Base-by-base conservation (phyloP, 345 rosid species). In the Pistacia atlantica region DNA sequence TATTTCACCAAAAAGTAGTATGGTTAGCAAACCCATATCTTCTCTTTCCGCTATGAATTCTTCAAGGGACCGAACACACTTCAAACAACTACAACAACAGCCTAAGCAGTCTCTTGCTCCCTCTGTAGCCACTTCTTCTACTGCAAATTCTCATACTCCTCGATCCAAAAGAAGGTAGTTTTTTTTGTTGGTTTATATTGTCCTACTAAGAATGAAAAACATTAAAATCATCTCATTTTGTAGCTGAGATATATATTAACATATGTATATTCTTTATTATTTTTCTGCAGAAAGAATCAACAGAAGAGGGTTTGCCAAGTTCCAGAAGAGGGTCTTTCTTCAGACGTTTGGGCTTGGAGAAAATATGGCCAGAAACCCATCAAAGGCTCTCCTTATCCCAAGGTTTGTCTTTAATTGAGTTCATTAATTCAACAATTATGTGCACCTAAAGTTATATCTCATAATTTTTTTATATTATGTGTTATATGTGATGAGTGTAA, bases 311-410 rank as follows among this genome's bases (percentile, higher is more conserved):
- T 94, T 58, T 91, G 97, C 76, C 95, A 96, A 65, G 98, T 96
- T 31, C 95, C 97, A 65, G 97, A 93, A 28, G 99, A 92, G 59
- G 87, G 88, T 69, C 85, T 96, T 20, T 89, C 95, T 83, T 88
- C 97, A 31, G 99, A 94, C 75, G 89, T 92, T 62, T 96, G 99
- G 99, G 97, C 99, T 38, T 96, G 99, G 98, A 87, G 98, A 38
- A 97, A 97, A 86, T 97, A 97, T 77, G 99, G 99, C 57, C 99
- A 96, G 64, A 96, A 96, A 84, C 99, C 99, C 83, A 96, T 96
- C 85, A 96, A 96, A 84, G 98, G 98, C 65, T 97, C 98, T 31
- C 99, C 99, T 37, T 92, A 91, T 85, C 97, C 97, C 99, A 54
- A 96, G 97, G 99, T 90, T 68, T 46, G 54, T 33, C 13, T 58